These are phyloP conservation scores for Coix lacrymajobi DNA, from an alignment of 176 grass and related monocot genomes.

Conservation along the genomic window DNA sequence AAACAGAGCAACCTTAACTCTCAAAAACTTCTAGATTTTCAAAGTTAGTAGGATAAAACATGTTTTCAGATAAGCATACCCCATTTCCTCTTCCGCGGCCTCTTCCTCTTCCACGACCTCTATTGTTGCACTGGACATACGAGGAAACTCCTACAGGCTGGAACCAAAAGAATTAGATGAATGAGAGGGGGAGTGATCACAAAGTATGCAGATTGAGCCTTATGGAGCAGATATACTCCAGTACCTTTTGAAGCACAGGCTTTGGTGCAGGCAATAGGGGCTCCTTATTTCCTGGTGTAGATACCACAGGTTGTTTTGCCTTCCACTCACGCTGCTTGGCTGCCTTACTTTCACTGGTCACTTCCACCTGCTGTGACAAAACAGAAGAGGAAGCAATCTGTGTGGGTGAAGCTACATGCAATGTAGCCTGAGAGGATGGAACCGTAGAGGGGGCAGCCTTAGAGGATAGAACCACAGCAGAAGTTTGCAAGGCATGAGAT, in stretches of 20 bases:
- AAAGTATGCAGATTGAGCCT: background rate
- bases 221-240: background rate
- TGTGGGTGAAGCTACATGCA: background rate
- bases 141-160: slow-evolving; percentile 56
- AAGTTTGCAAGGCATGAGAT: slow-evolving; percentile 32
- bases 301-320: slow-evolving; percentile 42
- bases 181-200: slow-evolving; percentile 7
- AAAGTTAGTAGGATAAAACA: background rate
- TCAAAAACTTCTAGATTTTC: background rate
- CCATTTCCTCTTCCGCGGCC: slow-evolving; percentile 64
- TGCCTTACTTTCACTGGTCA: slow-evolving; percentile 34
- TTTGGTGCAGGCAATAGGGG: slow-evolving; percentile 74
- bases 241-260: slow-evolving; percentile 57
- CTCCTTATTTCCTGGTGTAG: slow-evolving; percentile 43
- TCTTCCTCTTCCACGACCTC: slow-evolving; percentile 84
- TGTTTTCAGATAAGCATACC: slow-evolving; percentile 33
- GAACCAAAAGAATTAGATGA: slow-evolving; percentile 29
- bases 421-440: slow-evolving; percentile 18
- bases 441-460: slow-evolving; percentile 15
- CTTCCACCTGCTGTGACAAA: slow-evolving; percentile 19
- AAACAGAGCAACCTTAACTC: background rate
- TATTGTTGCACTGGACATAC: slow-evolving; percentile 51
- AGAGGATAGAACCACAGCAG: slow-evolving; percentile 17
- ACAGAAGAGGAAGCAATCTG: slow-evolving; percentile 23
- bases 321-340: slow-evolving; percentile 38